A percentile compares a stretch with the other conserved stretches of the same genome.
These are phyloP conservation scores for Tricholoma terreum DNA, from an alignment of 768 basidiomycete genomes.

Conservation along the genomic window DNA sequence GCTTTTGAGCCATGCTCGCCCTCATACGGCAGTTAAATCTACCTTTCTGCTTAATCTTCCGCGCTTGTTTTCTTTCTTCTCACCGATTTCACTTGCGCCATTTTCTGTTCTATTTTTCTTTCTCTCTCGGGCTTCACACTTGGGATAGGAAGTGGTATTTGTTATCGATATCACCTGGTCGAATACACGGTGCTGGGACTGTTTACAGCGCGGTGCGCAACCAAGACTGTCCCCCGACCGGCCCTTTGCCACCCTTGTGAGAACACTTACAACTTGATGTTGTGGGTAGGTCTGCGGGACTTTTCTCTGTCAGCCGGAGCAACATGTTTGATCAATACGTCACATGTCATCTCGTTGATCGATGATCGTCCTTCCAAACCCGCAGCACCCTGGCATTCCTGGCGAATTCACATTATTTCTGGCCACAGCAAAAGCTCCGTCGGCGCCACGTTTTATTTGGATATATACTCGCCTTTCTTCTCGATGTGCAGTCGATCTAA, in stretches of 20 bases:
- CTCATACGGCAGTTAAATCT: background rate
- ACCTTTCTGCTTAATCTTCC: slow-evolving; percentile 9
- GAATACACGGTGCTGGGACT: slow-evolving; percentile 18
- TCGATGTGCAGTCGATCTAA: slow-evolving; percentile 23
- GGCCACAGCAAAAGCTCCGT: slow-evolving; percentile 10
- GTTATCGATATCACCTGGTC: slow-evolving; percentile 20
- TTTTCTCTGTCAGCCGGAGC: slow-evolving; percentile 20
- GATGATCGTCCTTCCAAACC: slow-evolving; percentile 34
- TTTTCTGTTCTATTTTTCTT: slow-evolving; percentile 29
- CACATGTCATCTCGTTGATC: slow-evolving; percentile 43
- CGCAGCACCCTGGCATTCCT: slow-evolving; percentile 29
- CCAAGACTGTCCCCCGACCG: slow-evolving; percentile 8
- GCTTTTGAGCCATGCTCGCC: slow-evolving; percentile 33
- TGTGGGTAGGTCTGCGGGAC: slow-evolving; percentile 17
- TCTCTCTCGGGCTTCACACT: slow-evolving; percentile 22
- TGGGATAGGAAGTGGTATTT: slow-evolving; percentile 26
- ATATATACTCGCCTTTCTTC: slow-evolving; percentile 19
- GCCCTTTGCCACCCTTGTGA: slow-evolving; percentile 16
- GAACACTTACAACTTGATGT: slow-evolving; percentile 28
- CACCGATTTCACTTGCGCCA: slow-evolving; percentile 18
- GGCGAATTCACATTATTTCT: slow-evolving; percentile 25
- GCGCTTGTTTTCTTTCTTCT: slow-evolving; percentile 10
- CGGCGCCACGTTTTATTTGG: slow-evolving; percentile 25
- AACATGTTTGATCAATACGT: slow-evolving; percentile 26
- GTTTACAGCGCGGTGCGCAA: slow-evolving; percentile 25